Percentiles rank a stretch among this genome's conserved stretches.
phyloP scores from a whole-genome alignment of 2,329 filamentous ascomycete genomes.

The Cryoendolithus antarcticus region DNA sequence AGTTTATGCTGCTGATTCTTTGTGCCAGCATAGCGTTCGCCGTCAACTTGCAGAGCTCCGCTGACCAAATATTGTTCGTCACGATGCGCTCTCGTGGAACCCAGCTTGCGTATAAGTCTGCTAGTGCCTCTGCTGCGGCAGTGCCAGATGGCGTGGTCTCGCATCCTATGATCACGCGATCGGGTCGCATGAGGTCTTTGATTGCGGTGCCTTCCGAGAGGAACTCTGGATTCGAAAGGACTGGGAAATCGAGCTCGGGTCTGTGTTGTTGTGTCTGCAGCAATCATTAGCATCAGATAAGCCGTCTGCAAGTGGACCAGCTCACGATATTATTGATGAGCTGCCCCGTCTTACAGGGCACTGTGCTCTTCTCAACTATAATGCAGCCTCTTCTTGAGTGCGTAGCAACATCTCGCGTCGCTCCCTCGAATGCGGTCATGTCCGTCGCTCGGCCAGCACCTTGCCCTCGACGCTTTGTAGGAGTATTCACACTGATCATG shows the following conservation, averaged over 20 bases:
- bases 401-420: constrained; percentile 52
- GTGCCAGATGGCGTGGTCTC: constrained; percentile 50
- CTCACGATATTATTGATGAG: constrained; percentile 52
- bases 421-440: constrained; percentile 58
- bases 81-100: constrained; percentile 54
- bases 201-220: constrained; percentile 65
- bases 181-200: constrained; percentile 54
- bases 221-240: constrained; percentile 72
- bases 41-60: constrained; percentile 64
- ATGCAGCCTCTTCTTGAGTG: constrained; percentile 62
- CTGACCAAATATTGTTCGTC: constrained; percentile 62
- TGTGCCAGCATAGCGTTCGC: constrained; percentile 71
- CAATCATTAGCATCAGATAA: background rate
- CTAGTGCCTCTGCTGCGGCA: constrained; percentile 50
- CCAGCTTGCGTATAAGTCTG: constrained; percentile 57
- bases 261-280: constrained; percentile 34
- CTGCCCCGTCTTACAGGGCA: constrained; percentile 61
- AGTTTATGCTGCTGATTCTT: constrained; percentile 68
- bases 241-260: constrained; percentile 56
- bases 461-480: constrained; percentile 57
- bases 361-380: constrained; percentile 70
- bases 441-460: constrained; percentile 61
- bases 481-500: constrained; percentile 67
- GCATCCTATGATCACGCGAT: constrained; percentile 65
- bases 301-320: constrained; percentile 11